These are phyloP conservation scores for Seiridium unicorne DNA, from an alignment of 2,329 filamentous ascomycete species.

Conservation along the genomic window DNA sequence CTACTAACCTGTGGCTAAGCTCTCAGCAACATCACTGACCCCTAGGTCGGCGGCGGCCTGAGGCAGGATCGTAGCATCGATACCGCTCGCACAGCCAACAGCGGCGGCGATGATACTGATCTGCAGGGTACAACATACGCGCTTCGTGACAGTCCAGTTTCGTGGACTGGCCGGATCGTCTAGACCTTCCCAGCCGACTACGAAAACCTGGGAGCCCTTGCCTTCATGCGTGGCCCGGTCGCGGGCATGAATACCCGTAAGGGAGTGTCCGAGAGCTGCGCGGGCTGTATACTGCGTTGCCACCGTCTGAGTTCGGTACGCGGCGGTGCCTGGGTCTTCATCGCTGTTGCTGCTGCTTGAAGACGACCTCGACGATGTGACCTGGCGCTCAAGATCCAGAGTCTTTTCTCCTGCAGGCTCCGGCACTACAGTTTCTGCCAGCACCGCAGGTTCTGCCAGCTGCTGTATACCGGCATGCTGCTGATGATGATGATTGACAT, in stretches of 20 bases:
- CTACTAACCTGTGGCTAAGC: constrained; percentile 40
- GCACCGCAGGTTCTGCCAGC: neutral
- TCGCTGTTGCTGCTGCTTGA: neutral
- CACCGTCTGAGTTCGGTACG: constrained; percentile 11
- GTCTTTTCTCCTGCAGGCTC: neutral
- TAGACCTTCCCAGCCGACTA: constrained; percentile 37
- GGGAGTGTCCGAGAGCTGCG: constrained; percentile 22
- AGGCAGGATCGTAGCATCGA: constrained; percentile 47
- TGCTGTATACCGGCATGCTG: neutral
- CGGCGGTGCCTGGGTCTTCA: neutral
- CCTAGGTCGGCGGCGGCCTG: constrained; percentile 43
- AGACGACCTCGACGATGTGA: neutral
- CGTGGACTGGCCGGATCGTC: constrained; percentile 35
- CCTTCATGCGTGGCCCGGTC: constrained; percentile 22
- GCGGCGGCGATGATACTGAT: constrained; percentile 47
- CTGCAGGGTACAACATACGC: constrained; percentile 36
- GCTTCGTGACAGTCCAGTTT: constrained; percentile 31
- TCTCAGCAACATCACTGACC: constrained; percentile 48
- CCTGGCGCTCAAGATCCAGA: neutral
- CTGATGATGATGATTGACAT: neutral
- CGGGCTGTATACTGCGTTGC: constrained; percentile 15
- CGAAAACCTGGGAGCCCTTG: constrained; percentile 29
- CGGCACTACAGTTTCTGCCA: neutral
- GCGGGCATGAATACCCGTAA: constrained; percentile 28
- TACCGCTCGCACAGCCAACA: constrained; percentile 49